A percentile compares a stretch with the other conserved stretches of the same genome.
phyloP scores from a whole-genome alignment of 2,329 filamentous ascomycete genomes.

The Ceratocystis diversiconidia region DNA sequence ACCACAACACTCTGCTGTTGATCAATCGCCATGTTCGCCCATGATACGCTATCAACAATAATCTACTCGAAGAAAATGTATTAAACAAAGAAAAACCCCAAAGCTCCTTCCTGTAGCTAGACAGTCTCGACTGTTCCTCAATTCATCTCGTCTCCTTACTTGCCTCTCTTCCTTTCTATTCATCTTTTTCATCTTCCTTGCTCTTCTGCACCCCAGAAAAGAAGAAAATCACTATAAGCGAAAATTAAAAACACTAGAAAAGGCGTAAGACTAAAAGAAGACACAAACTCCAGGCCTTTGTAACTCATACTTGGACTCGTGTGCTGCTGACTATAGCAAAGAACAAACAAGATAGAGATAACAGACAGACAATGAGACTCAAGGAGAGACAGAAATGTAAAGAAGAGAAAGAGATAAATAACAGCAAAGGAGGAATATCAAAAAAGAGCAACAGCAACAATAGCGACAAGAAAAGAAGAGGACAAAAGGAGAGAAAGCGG shows the following conservation, averaged over 20 bases:
- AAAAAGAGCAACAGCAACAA: not conserved
- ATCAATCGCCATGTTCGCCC: too few relatives aligned
- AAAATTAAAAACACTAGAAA: not conserved
- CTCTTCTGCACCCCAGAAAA: not conserved
- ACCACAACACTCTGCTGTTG: too few relatives aligned
- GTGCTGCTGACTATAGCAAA: not conserved
- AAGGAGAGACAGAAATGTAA: not conserved
- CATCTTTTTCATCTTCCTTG: not conserved
- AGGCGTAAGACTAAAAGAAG: conserved; percentile 2
- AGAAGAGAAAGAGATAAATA: not conserved
- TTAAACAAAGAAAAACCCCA: too few relatives aligned
- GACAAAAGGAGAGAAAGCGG: not conserved
- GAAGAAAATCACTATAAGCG: conserved; percentile 11
- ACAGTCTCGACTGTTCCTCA: too few relatives aligned
- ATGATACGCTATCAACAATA: too few relatives aligned
- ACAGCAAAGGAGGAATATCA: not conserved
- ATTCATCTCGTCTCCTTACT: too few relatives aligned
- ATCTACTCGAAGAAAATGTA: too few relatives aligned
- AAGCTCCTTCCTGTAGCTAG: too few relatives aligned
- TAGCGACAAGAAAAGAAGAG: not conserved
- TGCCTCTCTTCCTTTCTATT: not conserved
- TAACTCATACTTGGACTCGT: conserved; percentile 10
- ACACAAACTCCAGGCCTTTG: conserved; percentile 16
- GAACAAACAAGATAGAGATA: not conserved
- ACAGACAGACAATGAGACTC: conserved; percentile 1